Conservation (phyloP, 495 filamentous ascomycete species). For the Podospora didyma region DNA sequence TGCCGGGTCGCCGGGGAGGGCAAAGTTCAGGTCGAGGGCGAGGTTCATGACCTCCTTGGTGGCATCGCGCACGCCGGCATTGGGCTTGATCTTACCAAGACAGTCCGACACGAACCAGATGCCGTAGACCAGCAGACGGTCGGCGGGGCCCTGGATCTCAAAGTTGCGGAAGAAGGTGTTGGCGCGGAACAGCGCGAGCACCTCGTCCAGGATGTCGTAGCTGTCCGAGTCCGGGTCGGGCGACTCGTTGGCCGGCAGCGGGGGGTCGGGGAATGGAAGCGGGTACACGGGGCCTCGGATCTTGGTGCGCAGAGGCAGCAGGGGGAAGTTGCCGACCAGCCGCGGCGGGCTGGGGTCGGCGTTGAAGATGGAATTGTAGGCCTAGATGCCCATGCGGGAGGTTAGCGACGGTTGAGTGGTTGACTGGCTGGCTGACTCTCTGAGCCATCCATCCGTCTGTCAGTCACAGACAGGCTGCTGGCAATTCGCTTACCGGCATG, state of each 20-base stretch:
- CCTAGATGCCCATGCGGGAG: conserved; percentile 54
- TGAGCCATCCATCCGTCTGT: not conserved
- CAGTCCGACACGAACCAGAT: conserved; percentile 91
- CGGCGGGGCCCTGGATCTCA: conserved; percentile 95
- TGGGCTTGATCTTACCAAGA: conserved; percentile 75
- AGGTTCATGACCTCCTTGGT: conserved; percentile 53
- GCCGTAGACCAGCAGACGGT: conserved; percentile 92
- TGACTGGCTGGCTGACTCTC: not conserved
- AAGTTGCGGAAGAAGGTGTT: conserved; percentile 99
- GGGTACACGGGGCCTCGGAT: conserved; percentile 89
- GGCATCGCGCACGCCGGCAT: conserved; percentile 45
- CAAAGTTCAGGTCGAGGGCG: conserved; percentile 83
- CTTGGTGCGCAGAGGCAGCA: conserved; percentile 88
- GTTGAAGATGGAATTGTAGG: conserved; percentile 93
- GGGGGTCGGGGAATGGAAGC: conserved; percentile 55
- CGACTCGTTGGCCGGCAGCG: conserved; percentile 64
- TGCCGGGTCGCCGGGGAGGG: conserved; percentile 87
- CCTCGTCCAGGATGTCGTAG: conserved; percentile 94
- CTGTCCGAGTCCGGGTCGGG: conserved; percentile 80
- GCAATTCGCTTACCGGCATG: conserved; percentile 14
- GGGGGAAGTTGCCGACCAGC: conserved; percentile 80
- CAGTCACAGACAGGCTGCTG: conserved; percentile 7
- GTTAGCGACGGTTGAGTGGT: not conserved
- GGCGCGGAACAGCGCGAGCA: conserved; percentile 87
- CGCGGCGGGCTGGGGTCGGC: conserved; percentile 53